Conservation (phyloP, 495 filamentous ascomycete species). For the Penicillium antarcticum region DNA sequence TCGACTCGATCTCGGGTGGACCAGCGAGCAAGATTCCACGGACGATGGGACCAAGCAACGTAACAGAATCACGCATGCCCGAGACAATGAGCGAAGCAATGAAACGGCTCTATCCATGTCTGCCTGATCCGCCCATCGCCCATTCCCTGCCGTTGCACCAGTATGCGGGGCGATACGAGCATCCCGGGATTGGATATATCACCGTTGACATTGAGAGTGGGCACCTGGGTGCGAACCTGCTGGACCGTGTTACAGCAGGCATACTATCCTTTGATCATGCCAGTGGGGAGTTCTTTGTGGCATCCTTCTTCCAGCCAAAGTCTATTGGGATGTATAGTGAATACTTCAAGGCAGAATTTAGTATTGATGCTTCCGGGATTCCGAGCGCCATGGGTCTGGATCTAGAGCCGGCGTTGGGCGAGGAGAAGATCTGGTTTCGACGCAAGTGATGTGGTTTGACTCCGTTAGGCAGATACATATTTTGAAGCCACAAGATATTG, state of each 20-base stretch:
- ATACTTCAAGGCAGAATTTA: constrained; percentile 1
- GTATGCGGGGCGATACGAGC: constrained; percentile 9
- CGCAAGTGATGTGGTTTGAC: not conserved
- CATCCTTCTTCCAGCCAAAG: not conserved
- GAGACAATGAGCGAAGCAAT: constrained; percentile 3
- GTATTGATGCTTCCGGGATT: not conserved
- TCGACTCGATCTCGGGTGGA: not conserved
- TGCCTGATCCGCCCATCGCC: constrained; percentile 3
- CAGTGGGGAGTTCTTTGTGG: constrained; percentile 8
- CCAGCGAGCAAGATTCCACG: not conserved
- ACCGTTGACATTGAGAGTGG: not conserved
- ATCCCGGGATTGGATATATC: constrained; percentile 7
- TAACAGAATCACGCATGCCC: not conserved
- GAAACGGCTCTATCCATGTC: constrained; percentile 7
- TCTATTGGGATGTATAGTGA: not conserved
- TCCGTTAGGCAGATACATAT: not conserved
- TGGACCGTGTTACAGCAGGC: not conserved
- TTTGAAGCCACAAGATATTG: not conserved
- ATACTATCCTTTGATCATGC: not conserved
- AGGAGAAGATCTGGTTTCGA: constrained; percentile 6
- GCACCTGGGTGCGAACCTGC: not conserved
- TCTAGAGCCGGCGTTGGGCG: not conserved
- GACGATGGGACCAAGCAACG: not conserved
- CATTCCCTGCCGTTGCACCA: constrained; percentile 1
- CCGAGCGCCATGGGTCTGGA: not conserved